These are phyloP conservation scores for Pestalotiopsis fici DNA, from an alignment of 2,329 filamentous ascomycete genomes.

Conservation along the genomic window DNA sequence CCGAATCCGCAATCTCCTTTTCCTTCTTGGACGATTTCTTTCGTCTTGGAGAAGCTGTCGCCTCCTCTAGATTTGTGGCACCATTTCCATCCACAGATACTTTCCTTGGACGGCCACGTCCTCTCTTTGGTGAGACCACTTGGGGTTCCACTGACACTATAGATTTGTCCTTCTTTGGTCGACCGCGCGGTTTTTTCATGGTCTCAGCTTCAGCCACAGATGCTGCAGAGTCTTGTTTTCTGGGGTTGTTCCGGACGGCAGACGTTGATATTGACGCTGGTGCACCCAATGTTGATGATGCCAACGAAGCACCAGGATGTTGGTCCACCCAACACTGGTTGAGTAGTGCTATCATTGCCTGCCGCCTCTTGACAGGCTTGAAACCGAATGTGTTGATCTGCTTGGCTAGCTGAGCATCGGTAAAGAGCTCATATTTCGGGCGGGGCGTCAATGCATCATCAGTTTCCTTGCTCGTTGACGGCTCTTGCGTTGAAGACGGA, in stretches of 20 bases:
- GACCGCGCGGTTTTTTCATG: conserved; percentile 39
- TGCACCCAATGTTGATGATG: not conserved
- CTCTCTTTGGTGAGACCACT: conserved; percentile 17
- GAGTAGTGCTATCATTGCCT: conserved; percentile 69
- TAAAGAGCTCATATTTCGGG: conserved; percentile 63
- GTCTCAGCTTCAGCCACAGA: conserved; percentile 16
- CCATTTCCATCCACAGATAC: not conserved
- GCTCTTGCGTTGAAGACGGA: conserved; percentile 4
- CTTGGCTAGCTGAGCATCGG: conserved; percentile 62
- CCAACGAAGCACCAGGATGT: conserved; percentile 24
- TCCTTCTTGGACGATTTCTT: conserved; percentile 16
- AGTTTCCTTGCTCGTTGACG: not conserved
- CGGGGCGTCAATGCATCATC: conserved; percentile 15
- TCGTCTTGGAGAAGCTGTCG: conserved; percentile 15
- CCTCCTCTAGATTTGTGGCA: not conserved
- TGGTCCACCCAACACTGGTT: conserved; percentile 72
- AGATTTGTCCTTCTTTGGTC: conserved; percentile 38
- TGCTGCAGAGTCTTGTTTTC: conserved; percentile 12
- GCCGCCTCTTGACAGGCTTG: conserved; percentile 68
- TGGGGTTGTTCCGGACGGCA: conserved; percentile 23
- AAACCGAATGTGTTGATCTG: conserved; percentile 69
- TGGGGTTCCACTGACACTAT: not conserved
- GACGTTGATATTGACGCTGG: conserved; percentile 20
- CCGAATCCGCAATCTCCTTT: conserved; percentile 56
- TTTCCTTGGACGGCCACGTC: conserved; percentile 27